phyloP scores from a whole-genome alignment of 2,329 filamentous ascomycete genomes.

The Cytospora mali region DNA sequence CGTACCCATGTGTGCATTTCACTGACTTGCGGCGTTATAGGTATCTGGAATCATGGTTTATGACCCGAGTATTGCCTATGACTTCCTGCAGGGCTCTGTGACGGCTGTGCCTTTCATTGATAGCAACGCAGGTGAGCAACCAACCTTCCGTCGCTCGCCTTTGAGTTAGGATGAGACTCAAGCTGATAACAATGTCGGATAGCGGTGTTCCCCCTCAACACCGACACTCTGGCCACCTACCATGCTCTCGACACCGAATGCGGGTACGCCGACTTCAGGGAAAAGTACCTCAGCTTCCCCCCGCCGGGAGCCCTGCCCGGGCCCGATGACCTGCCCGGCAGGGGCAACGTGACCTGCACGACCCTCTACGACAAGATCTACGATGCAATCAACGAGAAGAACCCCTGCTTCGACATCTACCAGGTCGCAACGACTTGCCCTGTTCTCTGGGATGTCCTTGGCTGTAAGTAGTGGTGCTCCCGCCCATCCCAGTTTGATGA shows the following conservation, averaged over 20 bases:
- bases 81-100: slow-evolving; percentile 47
- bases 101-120: slow-evolving; percentile 63
- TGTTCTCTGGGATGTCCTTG: slow-evolving; percentile 67
- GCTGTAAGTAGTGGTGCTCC: slow-evolving; percentile 39
- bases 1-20: neutral
- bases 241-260: slow-evolving; percentile 57
- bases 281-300: slow-evolving; percentile 69
- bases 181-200: slow-evolving; percentile 27
- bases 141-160: neutral
- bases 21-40: neutral
- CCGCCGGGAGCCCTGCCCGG: slow-evolving; percentile 62
- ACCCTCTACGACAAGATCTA: slow-evolving; percentile 58
- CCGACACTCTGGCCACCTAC: slow-evolving; percentile 56
- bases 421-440: slow-evolving; percentile 74
- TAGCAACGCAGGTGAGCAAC: slow-evolving; percentile 43
- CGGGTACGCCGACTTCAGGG: slow-evolving; percentile 62
- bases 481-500: neutral
- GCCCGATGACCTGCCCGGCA: slow-evolving; percentile 40
- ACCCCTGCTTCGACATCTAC: slow-evolving; percentile 82
- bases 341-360: slow-evolving; percentile 52
- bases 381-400: slow-evolving; percentile 56
- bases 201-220: slow-evolving; percentile 63
- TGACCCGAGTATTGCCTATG: slow-evolving; percentile 65
- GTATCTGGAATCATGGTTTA: slow-evolving; percentile 66
- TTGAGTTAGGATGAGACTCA: neutral